A percentile compares a stretch with the other conserved stretches of the same genome.
Conservation (phyloP, 371 early-diverging fungal species). For the Syncephalastrum contaminatum region DNA sequence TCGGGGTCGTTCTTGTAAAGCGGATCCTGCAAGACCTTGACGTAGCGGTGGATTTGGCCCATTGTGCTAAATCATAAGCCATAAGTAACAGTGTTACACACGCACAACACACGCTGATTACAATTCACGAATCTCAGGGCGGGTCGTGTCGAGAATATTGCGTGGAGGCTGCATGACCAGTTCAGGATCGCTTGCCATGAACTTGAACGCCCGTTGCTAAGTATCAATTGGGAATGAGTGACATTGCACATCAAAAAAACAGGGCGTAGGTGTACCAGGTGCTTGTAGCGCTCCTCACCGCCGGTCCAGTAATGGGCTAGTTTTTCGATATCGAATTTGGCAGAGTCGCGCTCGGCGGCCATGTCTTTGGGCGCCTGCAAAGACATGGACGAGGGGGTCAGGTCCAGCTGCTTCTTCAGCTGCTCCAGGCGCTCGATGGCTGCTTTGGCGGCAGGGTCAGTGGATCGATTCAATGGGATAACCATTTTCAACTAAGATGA, state of each 20-base stretch:
- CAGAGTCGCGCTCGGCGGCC: slow-evolving; percentile 49
- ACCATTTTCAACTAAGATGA: slow-evolving; percentile 4
- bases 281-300: slow-evolving; percentile 39
- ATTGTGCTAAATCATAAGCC: slow-evolving; percentile 38
- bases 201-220: slow-evolving; percentile 44
- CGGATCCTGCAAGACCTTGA: slow-evolving; percentile 20
- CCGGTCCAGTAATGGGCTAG: slow-evolving; percentile 49
- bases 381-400: slow-evolving; percentile 32
- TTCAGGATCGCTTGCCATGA: slow-evolving; percentile 59
- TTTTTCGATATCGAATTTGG: slow-evolving; percentile 52
- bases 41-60: slow-evolving; percentile 53
- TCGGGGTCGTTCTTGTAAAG: slow-evolving; percentile 11
- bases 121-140: slow-evolving; percentile 59
- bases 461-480: slow-evolving; percentile 5
- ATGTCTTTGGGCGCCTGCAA: slow-evolving; percentile 41
- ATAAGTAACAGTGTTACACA: not conserved
- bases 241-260: not conserved
- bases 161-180: slow-evolving; percentile 51
- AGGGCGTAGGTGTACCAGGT: slow-evolving; percentile 25
- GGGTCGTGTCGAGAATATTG: slow-evolving; percentile 55
- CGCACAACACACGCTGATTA: slow-evolving; percentile 13
- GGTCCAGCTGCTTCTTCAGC: slow-evolving; percentile 29
- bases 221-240: not conserved
- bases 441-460: slow-evolving; percentile 20
- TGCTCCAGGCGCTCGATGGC: slow-evolving; percentile 29